Base-by-base conservation (phyloP, 2,329 filamentous ascomycete species). In the Aureobasidium sp. region DNA sequence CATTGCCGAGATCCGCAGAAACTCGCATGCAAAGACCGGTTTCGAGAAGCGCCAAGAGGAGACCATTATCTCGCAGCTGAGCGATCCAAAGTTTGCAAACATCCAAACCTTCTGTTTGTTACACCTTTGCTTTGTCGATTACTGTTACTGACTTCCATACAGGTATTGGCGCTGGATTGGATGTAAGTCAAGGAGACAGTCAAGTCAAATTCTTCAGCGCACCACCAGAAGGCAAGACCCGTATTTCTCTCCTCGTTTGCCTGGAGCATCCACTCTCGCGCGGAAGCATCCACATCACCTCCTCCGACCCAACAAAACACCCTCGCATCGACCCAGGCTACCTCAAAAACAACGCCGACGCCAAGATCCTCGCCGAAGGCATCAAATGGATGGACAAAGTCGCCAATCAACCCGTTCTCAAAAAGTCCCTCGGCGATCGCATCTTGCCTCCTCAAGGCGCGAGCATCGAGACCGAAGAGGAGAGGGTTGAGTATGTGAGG, bases 321-420 rank as follows among this genome's bases (percentile, higher is more conserved):
- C 72, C 72, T 5, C 55, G 52, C 20, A 72, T 74, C 58, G 70
- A 75, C 45, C 70, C 71, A 37, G 67, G 66, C 27, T 73, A 73
- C 62, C 67, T 73, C 61, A 66, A 66, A 20, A 67, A 73, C 61
- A 61, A 64, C 31, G 67, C 67, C 2, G 72, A 74, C 57, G 68
- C 68, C 15, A 68, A 69, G 27, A 68, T 73, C 31, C 63, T 74
- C 11, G 68, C 70, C 5, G 68, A 68, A 53, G 69, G 68, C 3
- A 66, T 74, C 58, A 68, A 70, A 44, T 72, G 82, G 62, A 68
- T 78, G 41, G 72, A 78, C 2, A 70, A 75, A 34, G 78, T 83
- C 70, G 73, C 75, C 5, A 69, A 76, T 8, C 75, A 74, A 5
- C 73, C 77, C 0, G 70, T 72, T 0, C 78, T 82, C 41, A 72